These are phyloP conservation scores for Oropetium thomaeum DNA, from an alignment of 176 grass and related monocot genomes.

Conservation along the genomic window DNA sequence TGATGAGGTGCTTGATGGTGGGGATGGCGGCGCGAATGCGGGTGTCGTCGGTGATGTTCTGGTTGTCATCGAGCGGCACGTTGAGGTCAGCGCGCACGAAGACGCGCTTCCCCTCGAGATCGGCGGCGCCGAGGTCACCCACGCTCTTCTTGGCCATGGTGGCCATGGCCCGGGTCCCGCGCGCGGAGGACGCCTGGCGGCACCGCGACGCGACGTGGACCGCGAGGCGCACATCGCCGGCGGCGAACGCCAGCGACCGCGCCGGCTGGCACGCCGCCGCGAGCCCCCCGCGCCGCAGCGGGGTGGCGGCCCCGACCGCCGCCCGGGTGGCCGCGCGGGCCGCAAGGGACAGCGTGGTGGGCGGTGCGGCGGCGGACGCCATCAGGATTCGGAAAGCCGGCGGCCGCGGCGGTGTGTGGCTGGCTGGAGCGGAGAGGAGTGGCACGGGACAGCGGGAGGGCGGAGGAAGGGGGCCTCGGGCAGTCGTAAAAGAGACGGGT, in stretches of 20 bases:
- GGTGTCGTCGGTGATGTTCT: slow-evolving; percentile 45
- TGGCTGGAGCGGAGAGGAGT: not conserved
- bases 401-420: not conserved
- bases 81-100: slow-evolving; percentile 40
- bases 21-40: slow-evolving; percentile 40
- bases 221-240: slow-evolving; percentile 1
- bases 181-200: slow-evolving; percentile 1
- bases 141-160: slow-evolving; percentile 49
- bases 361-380: slow-evolving; percentile 42
- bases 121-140: slow-evolving; percentile 22
- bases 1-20: slow-evolving; percentile 42
- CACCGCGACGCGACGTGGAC: not conserved
- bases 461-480: not conserved
- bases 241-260: slow-evolving; percentile 42
- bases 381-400: not conserved
- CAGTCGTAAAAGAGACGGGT: slow-evolving; percentile 35
- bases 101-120: slow-evolving; percentile 38
- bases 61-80: slow-evolving; percentile 41
- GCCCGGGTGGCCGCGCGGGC: slow-evolving; percentile 15
- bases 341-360: slow-evolving; percentile 22
- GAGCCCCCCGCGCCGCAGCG: slow-evolving; percentile 33
- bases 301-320: not conserved
- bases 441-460: not conserved
- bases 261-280: slow-evolving; percentile 41
- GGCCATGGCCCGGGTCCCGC: slow-evolving; percentile 24